phyloP scores from a whole-genome alignment of 176 grass and related monocot species.

The Zoysia pacifica region DNA sequence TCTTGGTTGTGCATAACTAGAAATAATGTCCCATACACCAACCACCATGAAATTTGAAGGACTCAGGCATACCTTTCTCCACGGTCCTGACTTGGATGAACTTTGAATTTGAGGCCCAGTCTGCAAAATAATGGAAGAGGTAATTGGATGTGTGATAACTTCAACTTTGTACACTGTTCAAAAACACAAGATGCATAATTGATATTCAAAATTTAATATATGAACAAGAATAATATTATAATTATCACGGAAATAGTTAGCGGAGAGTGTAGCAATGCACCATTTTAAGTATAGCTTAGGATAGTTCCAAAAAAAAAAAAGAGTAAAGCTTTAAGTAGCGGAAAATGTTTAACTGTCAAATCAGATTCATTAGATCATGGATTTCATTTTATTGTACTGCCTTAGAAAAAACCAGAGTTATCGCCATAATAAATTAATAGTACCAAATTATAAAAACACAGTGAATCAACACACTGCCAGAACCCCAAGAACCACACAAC shows the following conservation, averaged over 20 bases:
- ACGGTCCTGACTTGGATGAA: conserved; percentile 95
- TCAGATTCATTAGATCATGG: conserved; percentile 7
- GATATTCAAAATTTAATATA: conserved; percentile 12
- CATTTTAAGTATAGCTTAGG: neutral
- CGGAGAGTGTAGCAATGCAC: neutral
- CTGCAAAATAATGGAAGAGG: conserved; percentile 54
- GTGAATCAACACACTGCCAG: conserved; percentile 15
- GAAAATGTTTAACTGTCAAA: neutral
- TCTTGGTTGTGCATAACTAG: neutral
- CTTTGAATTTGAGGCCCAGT: conserved; percentile 65
- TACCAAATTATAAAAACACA: conserved; percentile 5
- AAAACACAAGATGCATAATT: neutral
- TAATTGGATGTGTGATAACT: neutral
- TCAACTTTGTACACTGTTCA: conserved; percentile 29
- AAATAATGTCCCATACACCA: neutral
- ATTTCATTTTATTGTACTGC: conserved; percentile 10
- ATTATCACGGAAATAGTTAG: conserved; percentile 27
- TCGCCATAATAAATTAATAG: neutral
- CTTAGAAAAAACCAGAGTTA: neutral
- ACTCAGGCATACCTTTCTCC: conserved; percentile 76
- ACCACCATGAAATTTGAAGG: conserved; percentile 22
- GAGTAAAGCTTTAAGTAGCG: neutral
- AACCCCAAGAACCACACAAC: neutral
- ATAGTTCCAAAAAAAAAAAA: too few species aligned
- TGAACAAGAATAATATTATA: conserved; percentile 6